These are phyloP conservation scores for Ophiostoma ips DNA, from an alignment of 2,329 filamentous ascomycete species.

Conservation along the genomic window DNA sequence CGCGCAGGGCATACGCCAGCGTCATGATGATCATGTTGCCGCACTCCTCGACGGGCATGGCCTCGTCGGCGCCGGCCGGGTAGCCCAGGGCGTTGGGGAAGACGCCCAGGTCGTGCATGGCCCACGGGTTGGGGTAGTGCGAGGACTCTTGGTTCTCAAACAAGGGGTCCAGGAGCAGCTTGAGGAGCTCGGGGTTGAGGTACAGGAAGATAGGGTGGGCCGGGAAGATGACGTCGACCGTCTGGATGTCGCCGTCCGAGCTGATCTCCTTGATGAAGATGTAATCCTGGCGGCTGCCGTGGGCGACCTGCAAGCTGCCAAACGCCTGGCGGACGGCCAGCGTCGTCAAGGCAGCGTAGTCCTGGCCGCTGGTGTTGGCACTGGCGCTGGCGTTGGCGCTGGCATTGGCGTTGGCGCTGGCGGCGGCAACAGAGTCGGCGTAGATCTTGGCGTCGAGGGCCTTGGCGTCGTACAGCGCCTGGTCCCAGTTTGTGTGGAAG, in stretches of 20 bases:
- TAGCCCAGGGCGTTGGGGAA: constrained; percentile 63
- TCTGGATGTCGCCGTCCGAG: constrained; percentile 75
- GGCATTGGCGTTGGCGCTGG: constrained; percentile 40
- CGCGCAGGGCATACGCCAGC: constrained; percentile 41
- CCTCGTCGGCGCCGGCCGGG: constrained; percentile 51
- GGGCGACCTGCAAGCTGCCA: constrained; percentile 59
- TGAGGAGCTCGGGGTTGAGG: constrained; percentile 64
- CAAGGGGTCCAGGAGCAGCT: constrained; percentile 62
- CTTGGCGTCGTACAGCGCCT: constrained; percentile 41
- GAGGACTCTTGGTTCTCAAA: constrained; percentile 67
- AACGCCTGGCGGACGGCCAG: constrained; percentile 72
- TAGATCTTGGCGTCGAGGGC: constrained; percentile 58
- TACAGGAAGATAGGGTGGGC: constrained; percentile 74
- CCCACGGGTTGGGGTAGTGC: constrained; percentile 67
- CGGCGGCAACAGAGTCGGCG: constrained; percentile 49
- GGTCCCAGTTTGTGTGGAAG: constrained; percentile 61
- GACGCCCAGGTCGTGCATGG: constrained; percentile 61
- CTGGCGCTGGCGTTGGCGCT: constrained; percentile 49
- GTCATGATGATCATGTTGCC: constrained; percentile 62
- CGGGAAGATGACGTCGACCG: constrained; percentile 76
- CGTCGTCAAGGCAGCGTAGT: constrained; percentile 63
- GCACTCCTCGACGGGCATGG: constrained; percentile 61
- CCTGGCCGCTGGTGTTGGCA: constrained; percentile 40
- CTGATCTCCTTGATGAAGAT: constrained; percentile 84
- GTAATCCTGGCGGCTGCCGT: constrained; percentile 53